Conservation (phyloP, 208 protist species). For the Naegleria lovaniensis region DNA sequence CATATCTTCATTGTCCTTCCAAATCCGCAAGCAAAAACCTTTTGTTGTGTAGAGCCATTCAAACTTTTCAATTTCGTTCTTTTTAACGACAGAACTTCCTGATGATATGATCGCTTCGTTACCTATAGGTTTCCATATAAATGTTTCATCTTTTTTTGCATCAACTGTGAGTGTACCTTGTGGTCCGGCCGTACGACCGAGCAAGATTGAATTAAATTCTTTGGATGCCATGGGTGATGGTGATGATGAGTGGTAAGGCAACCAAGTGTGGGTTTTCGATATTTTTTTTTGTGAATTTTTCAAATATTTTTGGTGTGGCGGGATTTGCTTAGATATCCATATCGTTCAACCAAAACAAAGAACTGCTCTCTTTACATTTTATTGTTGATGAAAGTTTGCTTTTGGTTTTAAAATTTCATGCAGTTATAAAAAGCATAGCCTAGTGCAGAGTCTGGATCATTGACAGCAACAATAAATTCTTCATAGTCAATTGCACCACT, state of each 20-base stretch:
- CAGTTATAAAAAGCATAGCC: not conserved
- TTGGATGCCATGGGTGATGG: not conserved
- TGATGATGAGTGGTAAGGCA: too few species aligned
- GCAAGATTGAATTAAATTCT: not conserved
- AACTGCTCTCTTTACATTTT: too few species aligned
- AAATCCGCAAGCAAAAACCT: not conserved
- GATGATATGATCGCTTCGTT: not conserved
- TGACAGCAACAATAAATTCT: not conserved
- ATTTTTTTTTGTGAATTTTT: not conserved
- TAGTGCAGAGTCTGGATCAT: not conserved
- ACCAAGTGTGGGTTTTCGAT: not conserved
- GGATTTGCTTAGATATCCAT: too few species aligned
- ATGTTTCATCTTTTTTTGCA: not conserved
- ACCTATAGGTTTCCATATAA: not conserved
- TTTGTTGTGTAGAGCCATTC: not conserved
- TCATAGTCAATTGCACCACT: slow-evolving; percentile 21
- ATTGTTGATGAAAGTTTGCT: too few species aligned
- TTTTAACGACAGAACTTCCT: not conserved
- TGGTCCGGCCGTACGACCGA: not conserved
- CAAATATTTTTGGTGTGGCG: not conserved
- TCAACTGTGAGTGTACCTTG: not conserved
- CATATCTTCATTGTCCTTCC: not conserved
- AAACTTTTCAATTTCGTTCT: not conserved
- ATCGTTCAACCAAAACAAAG: not conserved
- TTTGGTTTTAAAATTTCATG: not conserved